Evolutionary conservation across 2,329 filamentous ascomycete species (phyloP), one percentile per base, ranked within the genome.

Genomic region (Pseudogymnoascus destructans): DNA sequence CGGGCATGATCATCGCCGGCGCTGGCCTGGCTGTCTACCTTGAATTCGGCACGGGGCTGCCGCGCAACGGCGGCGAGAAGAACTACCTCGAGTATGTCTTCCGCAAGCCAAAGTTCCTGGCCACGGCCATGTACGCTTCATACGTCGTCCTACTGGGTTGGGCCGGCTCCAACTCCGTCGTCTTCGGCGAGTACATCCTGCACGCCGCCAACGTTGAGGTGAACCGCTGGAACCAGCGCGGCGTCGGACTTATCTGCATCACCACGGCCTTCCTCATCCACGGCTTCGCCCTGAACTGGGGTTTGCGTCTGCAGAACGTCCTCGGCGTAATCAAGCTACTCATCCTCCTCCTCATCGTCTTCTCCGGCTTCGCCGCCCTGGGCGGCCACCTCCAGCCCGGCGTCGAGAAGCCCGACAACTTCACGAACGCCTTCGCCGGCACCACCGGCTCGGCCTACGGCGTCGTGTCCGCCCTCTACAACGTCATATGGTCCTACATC

Each of bases 121-220:
- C 75, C 49, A 85, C 82, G 6, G 77, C 75, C 11, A 71, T 85
- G 58, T 85, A 84, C 69, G 73, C 77, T 3, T 76, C 78, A 27
- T 85, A 85, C 61, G 78, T 84, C 10, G 66, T 86, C 23, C 74
- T 86, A 1, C 76, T 86, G 15, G 81, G 79, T 10, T 86, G 81
- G 81, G 81, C 82, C 0, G 79, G 79, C 5, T 79, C 79, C 11
- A 87, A 87, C 69, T 84, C 79, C 0, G 80, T 87, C 62, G 77
- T 86, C 36, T 86, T 87, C 62, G 83, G 83, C 60, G 82, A 86
- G 67, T 87, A 87, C 69, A 81, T 87, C 59, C 75, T 87, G 1
- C 76, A 84, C 65, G 84, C 84, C 7, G 79, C 83, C 9, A 72
- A 80, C 10, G 75, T 81, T 19, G 78, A 86, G 62, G 79, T 84